These are phyloP conservation scores for Fragaria iinumae DNA, from an alignment of 306 rosid genomes.

Conservation along the genomic window DNA sequence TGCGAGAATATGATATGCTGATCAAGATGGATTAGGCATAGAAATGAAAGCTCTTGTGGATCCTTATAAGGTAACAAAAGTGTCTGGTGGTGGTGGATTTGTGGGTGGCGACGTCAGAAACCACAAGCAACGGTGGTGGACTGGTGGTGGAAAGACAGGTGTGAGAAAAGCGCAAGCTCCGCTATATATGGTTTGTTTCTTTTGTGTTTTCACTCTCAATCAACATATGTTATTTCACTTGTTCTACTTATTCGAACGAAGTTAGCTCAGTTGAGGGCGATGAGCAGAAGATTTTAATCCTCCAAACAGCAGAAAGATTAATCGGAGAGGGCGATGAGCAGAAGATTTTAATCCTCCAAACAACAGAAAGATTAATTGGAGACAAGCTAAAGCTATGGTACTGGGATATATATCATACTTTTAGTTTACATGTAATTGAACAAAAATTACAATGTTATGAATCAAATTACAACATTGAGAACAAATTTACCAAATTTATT, in stretches of 20 bases:
- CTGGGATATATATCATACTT: too few species aligned
- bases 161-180: slow-evolving; percentile 19
- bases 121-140: background rate
- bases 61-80: background rate
- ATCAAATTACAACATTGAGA: too few species aligned
- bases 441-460: too few species aligned
- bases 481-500: too few species aligned
- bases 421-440: too few species aligned
- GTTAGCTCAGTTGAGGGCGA: background rate
- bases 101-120: background rate
- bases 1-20: background rate
- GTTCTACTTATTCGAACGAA: background rate
- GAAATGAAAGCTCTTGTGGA: background rate
- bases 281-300: background rate
- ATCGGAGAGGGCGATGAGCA: background rate
- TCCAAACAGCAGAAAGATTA: background rate
- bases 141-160: slow-evolving; percentile 14
- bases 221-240: background rate
- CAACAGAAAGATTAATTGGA: background rate
- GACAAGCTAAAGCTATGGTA: too few species aligned
- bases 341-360: background rate
- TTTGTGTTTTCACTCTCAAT: background rate
- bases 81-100: background rate
- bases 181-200: background rate
- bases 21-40: background rate